These are phyloP conservation scores for Xylariaceae sp. DNA, from an alignment of 2,329 filamentous ascomycete species.

Conservation along the genomic window DNA sequence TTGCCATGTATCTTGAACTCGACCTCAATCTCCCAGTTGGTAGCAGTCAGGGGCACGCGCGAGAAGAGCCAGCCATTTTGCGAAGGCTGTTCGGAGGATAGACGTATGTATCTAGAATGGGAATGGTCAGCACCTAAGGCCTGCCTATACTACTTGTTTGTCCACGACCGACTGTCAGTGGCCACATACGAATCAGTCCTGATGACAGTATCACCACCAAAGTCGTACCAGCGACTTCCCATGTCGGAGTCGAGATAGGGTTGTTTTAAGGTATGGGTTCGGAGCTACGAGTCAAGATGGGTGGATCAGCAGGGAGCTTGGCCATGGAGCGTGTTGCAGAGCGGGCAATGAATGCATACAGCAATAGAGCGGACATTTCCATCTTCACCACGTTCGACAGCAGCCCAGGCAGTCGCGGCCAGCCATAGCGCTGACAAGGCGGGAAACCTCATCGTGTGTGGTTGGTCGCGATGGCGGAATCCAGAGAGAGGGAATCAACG, in stretches of 20 bases:
- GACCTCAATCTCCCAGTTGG: constrained; percentile 97
- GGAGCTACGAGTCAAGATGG: constrained; percentile 54
- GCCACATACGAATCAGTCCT: constrained; percentile 62
- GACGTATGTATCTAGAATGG: constrained; percentile 73
- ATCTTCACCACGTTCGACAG: constrained; percentile 43
- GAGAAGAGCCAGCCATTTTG: constrained; percentile 94
- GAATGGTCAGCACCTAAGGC: constrained; percentile 23
- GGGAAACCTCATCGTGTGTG: constrained; percentile 31
- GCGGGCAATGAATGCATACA: constrained; percentile 41
- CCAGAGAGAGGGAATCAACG: constrained; percentile 4
- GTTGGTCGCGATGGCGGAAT: constrained; percentile 11
- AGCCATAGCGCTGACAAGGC: constrained; percentile 35
- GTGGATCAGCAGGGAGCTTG: constrained; percentile 11
- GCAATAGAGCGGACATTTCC: constrained; percentile 62
- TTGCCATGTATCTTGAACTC: constrained; percentile 93
- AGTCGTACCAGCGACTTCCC: constrained; percentile 98
- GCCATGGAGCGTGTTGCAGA: neutral
- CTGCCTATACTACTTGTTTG: neutral
- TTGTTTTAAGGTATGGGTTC: constrained; percentile 83
- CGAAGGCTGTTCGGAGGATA: constrained; percentile 86
- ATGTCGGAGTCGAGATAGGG: constrained; percentile 98
- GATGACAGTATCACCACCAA: constrained; percentile 91
- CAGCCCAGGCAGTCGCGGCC: constrained; percentile 38
- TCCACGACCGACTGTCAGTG: neutral
- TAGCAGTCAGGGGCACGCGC: constrained; percentile 88